Conservation (phyloP, 106 monocot species). For the Phalaenopsis aphrodite region DNA sequence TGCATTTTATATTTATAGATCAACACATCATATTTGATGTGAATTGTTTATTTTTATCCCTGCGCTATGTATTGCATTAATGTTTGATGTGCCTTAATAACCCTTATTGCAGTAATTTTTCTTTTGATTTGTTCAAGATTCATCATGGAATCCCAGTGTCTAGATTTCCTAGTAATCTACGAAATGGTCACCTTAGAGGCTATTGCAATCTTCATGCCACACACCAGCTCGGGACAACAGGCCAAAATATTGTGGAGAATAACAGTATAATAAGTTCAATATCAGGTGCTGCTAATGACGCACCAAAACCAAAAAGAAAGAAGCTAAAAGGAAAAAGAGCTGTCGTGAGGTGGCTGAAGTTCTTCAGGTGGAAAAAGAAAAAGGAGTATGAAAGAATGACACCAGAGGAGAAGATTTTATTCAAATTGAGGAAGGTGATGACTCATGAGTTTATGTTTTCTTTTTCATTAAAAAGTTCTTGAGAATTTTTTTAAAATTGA, state of each 20-base stretch:
- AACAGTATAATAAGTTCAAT: conserved; percentile 7
- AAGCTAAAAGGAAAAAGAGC: conserved; percentile 89
- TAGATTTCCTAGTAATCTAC: conserved; percentile 7
- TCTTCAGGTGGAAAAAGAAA: conserved; percentile 92
- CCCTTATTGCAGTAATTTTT: conserved; percentile 9
- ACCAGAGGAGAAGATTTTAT: conserved; percentile 85
- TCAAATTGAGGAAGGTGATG: conserved; percentile 77
- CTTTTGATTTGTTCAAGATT: conserved; percentile 27
- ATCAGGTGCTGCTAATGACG: conserved; percentile 16
- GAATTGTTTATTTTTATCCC: background rate
- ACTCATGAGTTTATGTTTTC: background rate
- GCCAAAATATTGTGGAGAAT: conserved; percentile 15
- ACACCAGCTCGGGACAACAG: conserved; percentile 8
- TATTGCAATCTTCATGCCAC: conserved; percentile 29
- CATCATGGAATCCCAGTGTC: conserved; percentile 12
- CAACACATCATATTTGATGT: background rate
- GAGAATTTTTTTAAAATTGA: background rate
- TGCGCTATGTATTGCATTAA: background rate
- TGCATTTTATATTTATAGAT: background rate
- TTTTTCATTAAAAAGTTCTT: background rate
- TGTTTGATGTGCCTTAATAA: conserved; percentile 1
- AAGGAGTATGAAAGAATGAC: conserved; percentile 95
- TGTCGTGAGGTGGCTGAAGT: conserved; percentile 82
- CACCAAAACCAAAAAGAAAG: conserved; percentile 55
- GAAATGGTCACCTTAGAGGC: background rate